phyloP scores from a whole-genome alignment of 2,329 filamentous ascomycete species.

The Tolypocladium tundrense region DNA sequence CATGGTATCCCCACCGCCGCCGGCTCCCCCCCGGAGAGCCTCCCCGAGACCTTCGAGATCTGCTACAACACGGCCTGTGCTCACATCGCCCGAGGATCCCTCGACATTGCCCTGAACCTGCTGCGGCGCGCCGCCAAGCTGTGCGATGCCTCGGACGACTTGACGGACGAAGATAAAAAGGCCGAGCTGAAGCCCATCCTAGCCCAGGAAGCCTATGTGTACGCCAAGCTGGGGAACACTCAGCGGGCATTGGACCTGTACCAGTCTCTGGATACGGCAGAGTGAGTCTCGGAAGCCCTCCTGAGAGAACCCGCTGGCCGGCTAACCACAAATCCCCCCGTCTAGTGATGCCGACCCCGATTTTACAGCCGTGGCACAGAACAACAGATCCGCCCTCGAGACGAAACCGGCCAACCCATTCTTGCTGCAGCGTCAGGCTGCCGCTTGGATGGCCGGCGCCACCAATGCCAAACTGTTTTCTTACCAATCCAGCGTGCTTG shows the following conservation, averaged over 20 bases:
- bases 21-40: conserved; percentile 41
- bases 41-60: conserved; percentile 68
- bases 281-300: conserved; percentile 35
- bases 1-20: conserved; percentile 32
- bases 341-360: conserved; percentile 56
- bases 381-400: conserved; percentile 44
- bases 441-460: conserved; percentile 39
- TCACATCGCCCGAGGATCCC: conserved; percentile 58
- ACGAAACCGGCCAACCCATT: conserved; percentile 50
- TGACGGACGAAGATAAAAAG: conserved; percentile 63
- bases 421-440: conserved; percentile 51
- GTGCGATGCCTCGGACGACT: conserved; percentile 63
- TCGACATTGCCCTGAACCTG: conserved; percentile 53
- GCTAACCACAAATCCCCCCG: not conserved
- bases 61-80: conserved; percentile 72
- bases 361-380: conserved; percentile 54
- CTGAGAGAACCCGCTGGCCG: too few relatives aligned
- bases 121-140: conserved; percentile 60
- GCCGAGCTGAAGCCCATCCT: conserved; percentile 65
- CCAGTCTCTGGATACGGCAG: conserved; percentile 47
- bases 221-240: conserved; percentile 53
- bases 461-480: conserved; percentile 57
- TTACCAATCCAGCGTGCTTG: conserved; percentile 50
- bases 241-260: conserved; percentile 56
- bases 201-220: conserved; percentile 66